Evolutionary conservation across 768 basidiomycete genomes (phyloP).

Genomic region (Neoboletus subvelutipes): DNA sequence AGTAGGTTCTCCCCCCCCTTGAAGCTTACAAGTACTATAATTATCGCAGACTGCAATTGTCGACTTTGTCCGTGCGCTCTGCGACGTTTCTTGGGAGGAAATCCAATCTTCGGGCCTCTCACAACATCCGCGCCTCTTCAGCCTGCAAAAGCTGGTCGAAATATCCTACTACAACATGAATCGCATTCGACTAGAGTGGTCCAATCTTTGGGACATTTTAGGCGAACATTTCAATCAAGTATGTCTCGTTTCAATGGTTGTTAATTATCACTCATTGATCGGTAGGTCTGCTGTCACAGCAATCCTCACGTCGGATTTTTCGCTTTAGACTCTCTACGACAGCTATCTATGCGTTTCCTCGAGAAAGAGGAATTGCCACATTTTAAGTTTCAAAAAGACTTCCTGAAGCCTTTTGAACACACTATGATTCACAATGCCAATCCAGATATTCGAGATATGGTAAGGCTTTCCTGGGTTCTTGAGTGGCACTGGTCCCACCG

Average conservation of each 20-base stretch:
- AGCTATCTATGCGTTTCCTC: constrained; percentile 96
- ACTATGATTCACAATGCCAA: constrained; percentile 97
- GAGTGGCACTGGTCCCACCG: not conserved
- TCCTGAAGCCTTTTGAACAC: constrained; percentile 96
- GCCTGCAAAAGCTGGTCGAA: constrained; percentile 96
- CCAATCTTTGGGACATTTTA: constrained; percentile 94
- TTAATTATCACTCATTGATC: constrained; percentile 11
- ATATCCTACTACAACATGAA: constrained; percentile 99
- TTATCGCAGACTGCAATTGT: constrained; percentile 83
- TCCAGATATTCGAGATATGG: constrained; percentile 96
- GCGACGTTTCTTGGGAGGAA: constrained; percentile 99
- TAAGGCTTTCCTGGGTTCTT: constrained; percentile 29
- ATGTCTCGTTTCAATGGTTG: not conserved
- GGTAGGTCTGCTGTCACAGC: constrained; percentile 95
- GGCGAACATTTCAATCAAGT: constrained; percentile 99
- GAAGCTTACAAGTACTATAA: constrained; percentile 8
- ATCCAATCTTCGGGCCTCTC: constrained; percentile 96
- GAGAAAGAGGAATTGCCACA: constrained; percentile 98
- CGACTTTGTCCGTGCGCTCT: constrained; percentile 93
- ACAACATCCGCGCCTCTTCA: constrained; percentile 92
- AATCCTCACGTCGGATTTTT: constrained; percentile 97
- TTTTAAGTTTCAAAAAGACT: constrained; percentile 99
- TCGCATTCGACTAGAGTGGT: constrained; percentile 97
- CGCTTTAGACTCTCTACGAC: constrained; percentile 92
- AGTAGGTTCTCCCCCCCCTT: constrained; percentile 52